Percentiles rank a stretch among this genome's conserved stretches.
These are phyloP conservation scores for Penicillium expansum DNA, from an alignment of 2,329 filamentous ascomycete species.

Conservation along the genomic window DNA sequence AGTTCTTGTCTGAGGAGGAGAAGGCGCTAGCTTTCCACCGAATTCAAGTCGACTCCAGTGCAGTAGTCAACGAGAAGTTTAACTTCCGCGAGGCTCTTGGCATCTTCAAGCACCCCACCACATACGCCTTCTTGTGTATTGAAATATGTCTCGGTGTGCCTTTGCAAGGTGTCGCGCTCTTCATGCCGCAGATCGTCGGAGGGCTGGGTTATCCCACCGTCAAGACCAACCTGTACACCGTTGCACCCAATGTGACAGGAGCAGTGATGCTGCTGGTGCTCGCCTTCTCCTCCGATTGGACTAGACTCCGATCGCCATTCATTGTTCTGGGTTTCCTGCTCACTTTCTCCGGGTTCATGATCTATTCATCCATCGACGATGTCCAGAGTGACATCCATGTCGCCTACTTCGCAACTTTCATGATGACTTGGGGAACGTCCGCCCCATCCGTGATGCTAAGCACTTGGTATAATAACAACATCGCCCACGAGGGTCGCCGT, in stretches of 20 bases:
- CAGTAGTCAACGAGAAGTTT: slow-evolving; percentile 58
- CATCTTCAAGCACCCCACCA: slow-evolving; percentile 55
- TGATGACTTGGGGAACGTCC: slow-evolving; percentile 79
- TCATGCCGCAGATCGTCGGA: slow-evolving; percentile 58
- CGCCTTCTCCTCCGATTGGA: slow-evolving; percentile 67
- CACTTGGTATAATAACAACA: slow-evolving; percentile 79
- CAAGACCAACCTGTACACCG: slow-evolving; percentile 76
- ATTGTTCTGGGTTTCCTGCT: slow-evolving; percentile 71
- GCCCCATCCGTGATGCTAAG: slow-evolving; percentile 67
- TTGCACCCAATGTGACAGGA: slow-evolving; percentile 74
- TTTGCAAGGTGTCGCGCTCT: slow-evolving; percentile 56
- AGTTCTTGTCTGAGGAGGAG: slow-evolving; percentile 65
- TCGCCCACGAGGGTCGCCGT: slow-evolving; percentile 71
- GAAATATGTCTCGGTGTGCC: slow-evolving; percentile 61
- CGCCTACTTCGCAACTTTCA: slow-evolving; percentile 73
- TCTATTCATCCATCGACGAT: slow-evolving; percentile 68
- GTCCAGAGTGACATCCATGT: slow-evolving; percentile 60
- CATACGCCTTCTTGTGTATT: slow-evolving; percentile 55
- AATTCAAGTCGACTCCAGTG: slow-evolving; percentile 73
- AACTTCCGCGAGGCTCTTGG: slow-evolving; percentile 50
- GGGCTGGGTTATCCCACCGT: slow-evolving; percentile 54
- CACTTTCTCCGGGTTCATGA: slow-evolving; percentile 74
- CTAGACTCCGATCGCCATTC: slow-evolving; percentile 68
- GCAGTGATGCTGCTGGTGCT: slow-evolving; percentile 70
- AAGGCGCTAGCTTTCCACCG: slow-evolving; percentile 67